Percentiles rank a stretch among this genome's conserved stretches.
These are phyloP conservation scores for Wallacemonas sp. DNA, from an alignment of 208 protist species.

Conservation along the genomic window DNA sequence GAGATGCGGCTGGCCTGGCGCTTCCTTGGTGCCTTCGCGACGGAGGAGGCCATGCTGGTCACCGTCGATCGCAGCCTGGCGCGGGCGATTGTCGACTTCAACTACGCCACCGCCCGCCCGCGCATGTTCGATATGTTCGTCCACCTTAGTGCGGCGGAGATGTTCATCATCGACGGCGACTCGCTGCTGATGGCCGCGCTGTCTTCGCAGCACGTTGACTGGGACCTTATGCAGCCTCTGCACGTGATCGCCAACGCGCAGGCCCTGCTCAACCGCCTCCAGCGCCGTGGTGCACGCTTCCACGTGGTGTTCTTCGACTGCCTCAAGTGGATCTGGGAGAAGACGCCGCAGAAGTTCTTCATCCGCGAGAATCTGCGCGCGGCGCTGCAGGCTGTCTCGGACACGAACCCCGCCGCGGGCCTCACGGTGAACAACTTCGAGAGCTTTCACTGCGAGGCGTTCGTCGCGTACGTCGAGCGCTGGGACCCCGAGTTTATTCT, in stretches of 20 bases:
- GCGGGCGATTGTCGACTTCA: conserved; percentile 53
- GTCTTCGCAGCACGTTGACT: conserved; percentile 78
- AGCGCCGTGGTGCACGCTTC: conserved; percentile 75
- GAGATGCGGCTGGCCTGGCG: conserved; percentile 83
- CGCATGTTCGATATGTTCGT: conserved; percentile 90
- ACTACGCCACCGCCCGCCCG: conserved; percentile 84
- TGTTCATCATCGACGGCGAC: conserved; percentile 94
- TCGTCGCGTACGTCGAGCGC: conserved; percentile 52
- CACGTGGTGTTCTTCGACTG: conserved; percentile 88
- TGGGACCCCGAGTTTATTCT: conserved; percentile 89
- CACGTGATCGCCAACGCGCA: conserved; percentile 90
- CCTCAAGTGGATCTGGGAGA: conserved; percentile 73
- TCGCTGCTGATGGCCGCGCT: conserved; percentile 86
- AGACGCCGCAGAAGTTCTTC: conserved; percentile 77
- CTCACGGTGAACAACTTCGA: conserved; percentile 68
- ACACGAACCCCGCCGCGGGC: conserved; percentile 31
- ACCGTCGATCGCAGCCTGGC: conserved; percentile 52
- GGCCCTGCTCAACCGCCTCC: conserved; percentile 68
- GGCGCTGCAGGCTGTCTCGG: conserved; percentile 40
- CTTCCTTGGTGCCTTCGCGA: conserved; percentile 57
- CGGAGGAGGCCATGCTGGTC: conserved; percentile 21
- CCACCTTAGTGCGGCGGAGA: conserved; percentile 84
- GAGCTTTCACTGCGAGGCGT: conserved; percentile 69
- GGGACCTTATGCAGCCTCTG: conserved; percentile 86
- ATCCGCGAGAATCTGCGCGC: conserved; percentile 71